Base-by-base conservation (phyloP, 1,284 basidiomycete genomes). In the Ustilago esculenta region DNA sequence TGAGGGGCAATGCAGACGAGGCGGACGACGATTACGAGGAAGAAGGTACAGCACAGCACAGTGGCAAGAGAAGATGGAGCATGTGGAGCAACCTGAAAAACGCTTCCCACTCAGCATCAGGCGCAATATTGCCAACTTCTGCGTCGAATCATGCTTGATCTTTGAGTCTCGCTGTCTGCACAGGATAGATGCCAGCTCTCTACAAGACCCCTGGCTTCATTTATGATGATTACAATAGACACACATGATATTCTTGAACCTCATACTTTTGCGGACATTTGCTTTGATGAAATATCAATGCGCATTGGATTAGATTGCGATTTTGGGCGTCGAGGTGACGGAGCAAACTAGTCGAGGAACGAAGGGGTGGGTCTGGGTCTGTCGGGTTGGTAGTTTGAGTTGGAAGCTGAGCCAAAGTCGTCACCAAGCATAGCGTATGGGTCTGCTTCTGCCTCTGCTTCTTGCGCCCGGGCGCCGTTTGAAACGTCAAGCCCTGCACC, bases 391-490 rank as follows among this genome's bases (percentile, higher is more conserved):
- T 64, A 64, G 5, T 25, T 44, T 4, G 41, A 15, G 20, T 46
- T 53, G 21, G 49, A 32, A 8, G 35, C 27, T 0, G 52, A 29
- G 4, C 61, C 68, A 33, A 67, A 60, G 9, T 61, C 57, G 34
- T 63, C 65, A 17, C 50, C 63, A 5, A 72, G 42, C 69, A 72
- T 72, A 7, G 69, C 69, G 47, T 66, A 72, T 1, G 69, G 69
- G 37, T 72, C 69, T 0, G 51, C 52, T 23, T 49, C 53, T 4
- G 17, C 44, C n/a, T 46, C 66, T 6, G 55, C 49, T 10, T 21
- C 41, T 7, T 29, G 7, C 27, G 6, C 27, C 12, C 27, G 7
- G 12, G 7, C 27, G 7, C 12, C 27, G 27, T 12, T 12, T 29
- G 6, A 6, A 29, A 29, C 27, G 27, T 29, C 27, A 12, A 29